Conservation (phyloP, 176 grass and related monocot genomes). For the Alloteropsis semialata region DNA sequence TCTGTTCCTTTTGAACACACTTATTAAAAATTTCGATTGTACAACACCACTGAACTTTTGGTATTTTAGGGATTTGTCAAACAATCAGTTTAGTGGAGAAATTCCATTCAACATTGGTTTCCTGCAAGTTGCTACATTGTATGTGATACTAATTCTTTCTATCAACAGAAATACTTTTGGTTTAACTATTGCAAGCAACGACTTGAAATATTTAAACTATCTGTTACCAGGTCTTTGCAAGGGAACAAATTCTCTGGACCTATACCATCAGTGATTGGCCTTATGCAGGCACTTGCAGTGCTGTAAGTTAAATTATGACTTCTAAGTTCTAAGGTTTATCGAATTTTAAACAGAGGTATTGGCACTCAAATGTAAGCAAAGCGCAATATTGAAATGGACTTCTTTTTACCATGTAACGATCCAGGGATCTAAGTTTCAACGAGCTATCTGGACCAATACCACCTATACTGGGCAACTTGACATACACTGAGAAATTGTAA, state of each 20-base stretch:
- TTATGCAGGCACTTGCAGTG: conserved; percentile 97
- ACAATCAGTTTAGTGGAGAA: conserved; percentile 73
- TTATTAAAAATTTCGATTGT: not conserved
- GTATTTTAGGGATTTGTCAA: conserved; percentile 82
- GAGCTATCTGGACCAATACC: conserved; percentile 76
- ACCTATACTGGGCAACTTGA: conserved; percentile 90
- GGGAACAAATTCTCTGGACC: conserved; percentile 85
- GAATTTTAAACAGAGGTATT: not conserved
- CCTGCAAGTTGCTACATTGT: conserved; percentile 95
- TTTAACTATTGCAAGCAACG: not conserved
- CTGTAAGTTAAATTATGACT: conserved; percentile 55
- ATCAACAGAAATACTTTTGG: not conserved
- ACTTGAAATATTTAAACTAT: conserved; percentile 10
- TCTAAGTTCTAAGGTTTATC: conserved; percentile 1
- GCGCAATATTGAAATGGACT: not conserved
- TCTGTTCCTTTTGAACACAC: not conserved
- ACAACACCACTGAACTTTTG: not conserved
- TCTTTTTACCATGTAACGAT: conserved; percentile 6
- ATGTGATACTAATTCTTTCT: conserved; percentile 27
- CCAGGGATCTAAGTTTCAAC: conserved; percentile 86
- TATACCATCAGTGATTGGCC: conserved; percentile 91
- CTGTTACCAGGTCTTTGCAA: conserved; percentile 78
- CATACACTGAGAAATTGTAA: conserved; percentile 61
- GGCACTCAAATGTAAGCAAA: not conserved
- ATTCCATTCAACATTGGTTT: conserved; percentile 99